Conservation (phyloP, 2,329 filamentous ascomycete genomes). For the Ceratocystis cacaofunesta region DNA sequence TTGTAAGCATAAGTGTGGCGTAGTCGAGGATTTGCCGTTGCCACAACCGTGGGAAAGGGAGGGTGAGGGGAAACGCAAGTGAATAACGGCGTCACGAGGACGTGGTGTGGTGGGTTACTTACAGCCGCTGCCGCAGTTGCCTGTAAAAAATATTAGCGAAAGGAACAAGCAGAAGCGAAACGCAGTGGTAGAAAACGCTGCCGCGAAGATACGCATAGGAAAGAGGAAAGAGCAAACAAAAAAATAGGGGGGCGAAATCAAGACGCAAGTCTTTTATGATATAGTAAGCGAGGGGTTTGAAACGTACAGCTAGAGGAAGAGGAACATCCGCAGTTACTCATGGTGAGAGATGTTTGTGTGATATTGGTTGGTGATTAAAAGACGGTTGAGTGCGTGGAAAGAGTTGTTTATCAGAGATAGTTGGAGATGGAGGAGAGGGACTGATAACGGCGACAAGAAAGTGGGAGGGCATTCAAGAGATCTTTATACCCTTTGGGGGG, state of each 20-base stretch:
- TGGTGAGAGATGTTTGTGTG: conserved; percentile 8
- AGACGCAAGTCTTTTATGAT: not conserved
- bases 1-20: too few relatives aligned
- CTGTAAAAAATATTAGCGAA: conserved; percentile 6
- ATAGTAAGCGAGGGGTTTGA: too few relatives aligned
- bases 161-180: not conserved
- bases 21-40: too few relatives aligned
- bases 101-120: not conserved
- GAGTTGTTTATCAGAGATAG: not conserved
- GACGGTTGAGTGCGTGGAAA: not conserved
- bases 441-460: not conserved
- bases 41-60: not conserved
- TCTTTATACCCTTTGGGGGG: not conserved
- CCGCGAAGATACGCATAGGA: not conserved
- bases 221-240: not conserved
- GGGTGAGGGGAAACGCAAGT: not conserved
- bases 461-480: not conserved
- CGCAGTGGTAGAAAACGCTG: not conserved
- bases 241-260: not conserved
- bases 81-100: not conserved
- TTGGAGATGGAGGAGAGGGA: not conserved
- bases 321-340: conserved; percentile 13
- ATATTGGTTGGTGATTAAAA: not conserved
- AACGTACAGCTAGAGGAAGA: conserved; percentile 11
- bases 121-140: conserved; percentile 14